Evolutionary conservation across 2,329 filamentous ascomycete species (phyloP), one percentile per base, ranked within the genome.

Genomic region (Aspergillus pseudotamarii): DNA sequence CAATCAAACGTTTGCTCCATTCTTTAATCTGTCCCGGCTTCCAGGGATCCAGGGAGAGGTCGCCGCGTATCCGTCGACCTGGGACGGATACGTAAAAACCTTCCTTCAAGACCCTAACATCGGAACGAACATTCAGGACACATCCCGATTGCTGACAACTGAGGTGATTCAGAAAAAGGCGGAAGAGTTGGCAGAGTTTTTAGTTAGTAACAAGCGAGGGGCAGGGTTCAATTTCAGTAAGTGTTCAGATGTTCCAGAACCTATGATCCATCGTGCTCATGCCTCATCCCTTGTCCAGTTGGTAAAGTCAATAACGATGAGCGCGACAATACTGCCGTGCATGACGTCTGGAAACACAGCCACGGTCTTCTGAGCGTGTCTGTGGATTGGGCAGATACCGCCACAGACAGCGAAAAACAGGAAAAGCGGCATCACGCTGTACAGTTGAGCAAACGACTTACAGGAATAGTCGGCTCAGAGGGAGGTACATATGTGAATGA

Each of bases 191-290:
- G 57, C 46, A n/a, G 57, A 51, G 11, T 50, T 59, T 23, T 53
- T 59, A 16, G 12, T 48, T 30, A 21, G 16, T 14, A 59, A 51
- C 11, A 23, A 26, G 19, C 26, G 38, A 19, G 57, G 43, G 3
- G 57, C 57, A 5, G 57, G 43, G 19, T 59, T 59, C n/a, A 41
- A 59, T 28, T 59, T 59, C 30, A 51, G 57, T 59, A 41, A 26
- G 45, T 45, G 2, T 1, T 1, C 11, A 9, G 1, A 11, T 21
- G 5, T 5, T 34, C 56, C 8, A 0, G 1, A 34, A 0, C 3
- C 23, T 34, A 4, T 11, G 5, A 23, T 45, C 5, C 26, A 14
- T 1, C 6, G 6, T 46, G 28, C 56, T 58, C 12, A 58, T 32
- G 12, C 16, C 4, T 28, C 10, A 6, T 21, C 23, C 8, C 14